phyloP scores from a whole-genome alignment of 2,329 filamentous ascomycete species.

The Fusarium sarcochroum region DNA sequence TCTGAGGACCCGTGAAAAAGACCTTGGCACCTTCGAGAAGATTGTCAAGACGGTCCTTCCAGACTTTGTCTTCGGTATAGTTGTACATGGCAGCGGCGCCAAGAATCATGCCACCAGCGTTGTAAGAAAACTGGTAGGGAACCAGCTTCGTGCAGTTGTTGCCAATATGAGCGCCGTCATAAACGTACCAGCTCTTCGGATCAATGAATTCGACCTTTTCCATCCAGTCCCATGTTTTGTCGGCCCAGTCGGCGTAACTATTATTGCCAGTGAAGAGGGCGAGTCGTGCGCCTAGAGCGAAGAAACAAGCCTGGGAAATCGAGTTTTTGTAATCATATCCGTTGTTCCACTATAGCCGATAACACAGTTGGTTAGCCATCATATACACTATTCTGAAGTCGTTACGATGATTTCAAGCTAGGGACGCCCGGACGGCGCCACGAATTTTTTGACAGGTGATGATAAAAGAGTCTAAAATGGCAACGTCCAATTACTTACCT shows the following conservation, averaged over 20 bases:
- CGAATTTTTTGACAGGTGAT: not conserved
- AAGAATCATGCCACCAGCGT: slow-evolving; percentile 75
- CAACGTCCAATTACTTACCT: slow-evolving; percentile 45
- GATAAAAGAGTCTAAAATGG: not conserved
- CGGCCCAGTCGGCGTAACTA: slow-evolving; percentile 84
- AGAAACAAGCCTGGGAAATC: slow-evolving; percentile 74
- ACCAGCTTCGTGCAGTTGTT: slow-evolving; percentile 71
- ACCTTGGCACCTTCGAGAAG: slow-evolving; percentile 67
- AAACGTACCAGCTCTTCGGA: slow-evolving; percentile 68
- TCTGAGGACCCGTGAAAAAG: slow-evolving; percentile 67
- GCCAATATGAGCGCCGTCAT: slow-evolving; percentile 71
- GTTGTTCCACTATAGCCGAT: slow-evolving; percentile 71
- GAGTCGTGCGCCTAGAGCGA: slow-evolving; percentile 75
- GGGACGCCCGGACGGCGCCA: not conserved
- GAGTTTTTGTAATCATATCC: slow-evolving; percentile 85
- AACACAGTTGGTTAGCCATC: slow-evolving; percentile 14
- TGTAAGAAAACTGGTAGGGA: slow-evolving; percentile 78
- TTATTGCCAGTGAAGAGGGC: slow-evolving; percentile 83
- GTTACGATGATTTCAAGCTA: not conserved
- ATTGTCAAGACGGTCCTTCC: slow-evolving; percentile 71
- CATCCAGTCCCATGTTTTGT: slow-evolving; percentile 80
- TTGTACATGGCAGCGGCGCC: slow-evolving; percentile 80
- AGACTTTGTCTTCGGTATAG: slow-evolving; percentile 65
- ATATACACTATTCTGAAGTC: not conserved
- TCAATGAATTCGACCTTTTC: slow-evolving; percentile 69